These are phyloP conservation scores for Verbena officinalis DNA, from an alignment of 257 asterid species.

Conservation along the genomic window DNA sequence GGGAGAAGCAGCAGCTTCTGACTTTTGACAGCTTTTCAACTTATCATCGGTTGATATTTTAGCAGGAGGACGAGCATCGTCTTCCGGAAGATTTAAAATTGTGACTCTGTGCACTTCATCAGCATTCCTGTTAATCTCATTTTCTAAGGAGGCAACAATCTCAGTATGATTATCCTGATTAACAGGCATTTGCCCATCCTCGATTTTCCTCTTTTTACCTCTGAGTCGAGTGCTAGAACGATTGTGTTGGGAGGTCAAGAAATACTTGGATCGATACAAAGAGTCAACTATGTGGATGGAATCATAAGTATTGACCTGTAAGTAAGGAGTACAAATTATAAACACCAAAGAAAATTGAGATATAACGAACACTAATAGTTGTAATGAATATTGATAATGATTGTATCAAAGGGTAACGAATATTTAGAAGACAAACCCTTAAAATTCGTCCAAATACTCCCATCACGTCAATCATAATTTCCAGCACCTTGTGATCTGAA, in stretches of 20 bases:
- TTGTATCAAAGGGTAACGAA: neutral
- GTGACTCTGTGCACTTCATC: constrained; percentile 74
- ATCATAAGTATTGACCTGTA: constrained; percentile 82
- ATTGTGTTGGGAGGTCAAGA: constrained; percentile 58
- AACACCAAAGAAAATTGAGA: neutral
- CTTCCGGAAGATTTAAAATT: constrained; percentile 70
- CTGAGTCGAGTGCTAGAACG: constrained; percentile 31
- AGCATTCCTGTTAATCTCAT: constrained; percentile 35
- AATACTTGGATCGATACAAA: constrained; percentile 80
- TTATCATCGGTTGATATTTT: constrained; percentile 36
- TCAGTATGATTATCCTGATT: constrained; percentile 28
- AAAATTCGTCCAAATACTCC: constrained; percentile 76
- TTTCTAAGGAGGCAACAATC: constrained; percentile 28
- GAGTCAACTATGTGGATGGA: constrained; percentile 73
- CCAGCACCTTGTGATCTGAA: constrained; percentile 63
- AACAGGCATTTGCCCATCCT: constrained; percentile 32
- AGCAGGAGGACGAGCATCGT: constrained; percentile 40
- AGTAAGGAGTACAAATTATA: constrained; percentile 17
- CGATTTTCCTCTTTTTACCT: constrained; percentile 35
- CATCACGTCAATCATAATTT: constrained; percentile 70
- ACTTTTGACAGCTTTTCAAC: constrained; percentile 29
- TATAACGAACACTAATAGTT: too few species aligned
- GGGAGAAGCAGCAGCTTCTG: constrained; percentile 42
- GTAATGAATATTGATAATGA: neutral
- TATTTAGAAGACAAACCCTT: constrained; percentile 55